A percentile compares a stretch with the other conserved stretches of the same genome.
phyloP scores from a whole-genome alignment of 1,284 basidiomycete genomes.

The Xerocomus nothofagi region DNA sequence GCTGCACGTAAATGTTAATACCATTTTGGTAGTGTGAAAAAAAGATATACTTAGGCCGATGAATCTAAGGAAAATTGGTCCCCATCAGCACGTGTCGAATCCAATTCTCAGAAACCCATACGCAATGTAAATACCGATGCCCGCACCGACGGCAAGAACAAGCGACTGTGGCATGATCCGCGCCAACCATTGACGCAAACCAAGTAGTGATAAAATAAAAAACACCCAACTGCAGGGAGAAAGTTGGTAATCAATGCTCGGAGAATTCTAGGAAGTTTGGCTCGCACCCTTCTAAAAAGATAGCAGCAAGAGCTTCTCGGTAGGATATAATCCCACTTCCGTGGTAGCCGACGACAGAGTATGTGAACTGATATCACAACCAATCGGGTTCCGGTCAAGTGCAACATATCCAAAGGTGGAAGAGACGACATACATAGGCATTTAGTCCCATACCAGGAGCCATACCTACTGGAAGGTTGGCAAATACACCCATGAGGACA shows the following conservation, averaged over 20 bases:
- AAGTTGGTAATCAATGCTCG: background rate
- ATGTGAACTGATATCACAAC: slow-evolving; percentile 63
- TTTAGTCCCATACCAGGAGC: slow-evolving; percentile 82
- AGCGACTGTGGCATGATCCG: slow-evolving; percentile 87
- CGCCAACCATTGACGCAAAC: slow-evolving; percentile 88
- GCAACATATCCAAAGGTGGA: background rate
- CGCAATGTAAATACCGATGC: slow-evolving; percentile 86
- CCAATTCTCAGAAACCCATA: slow-evolving; percentile 34
- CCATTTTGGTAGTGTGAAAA: background rate
- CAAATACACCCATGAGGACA: slow-evolving; percentile 80
- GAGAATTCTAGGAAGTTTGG: background rate
- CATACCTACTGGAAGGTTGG: slow-evolving; percentile 83
- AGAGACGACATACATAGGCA: slow-evolving; percentile 62
- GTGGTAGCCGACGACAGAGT: slow-evolving; percentile 84
- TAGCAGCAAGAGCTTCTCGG: slow-evolving; percentile 81
- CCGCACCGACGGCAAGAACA: slow-evolving; percentile 80
- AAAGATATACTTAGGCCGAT: slow-evolving; percentile 51
- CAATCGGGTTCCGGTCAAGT: background rate
- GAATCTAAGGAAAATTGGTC: slow-evolving; percentile 45
- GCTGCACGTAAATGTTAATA: slow-evolving; percentile 38
- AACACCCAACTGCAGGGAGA: slow-evolving; percentile 67
- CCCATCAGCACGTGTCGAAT: slow-evolving; percentile 1
- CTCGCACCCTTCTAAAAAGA: slow-evolving; percentile 80
- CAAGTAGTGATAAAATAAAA: slow-evolving; percentile 78
- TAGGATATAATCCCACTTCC: slow-evolving; percentile 78